Evolutionary conservation across 768 basidiomycete genomes (phyloP).

Genomic region (Mrakia hoshinonis): DNA sequence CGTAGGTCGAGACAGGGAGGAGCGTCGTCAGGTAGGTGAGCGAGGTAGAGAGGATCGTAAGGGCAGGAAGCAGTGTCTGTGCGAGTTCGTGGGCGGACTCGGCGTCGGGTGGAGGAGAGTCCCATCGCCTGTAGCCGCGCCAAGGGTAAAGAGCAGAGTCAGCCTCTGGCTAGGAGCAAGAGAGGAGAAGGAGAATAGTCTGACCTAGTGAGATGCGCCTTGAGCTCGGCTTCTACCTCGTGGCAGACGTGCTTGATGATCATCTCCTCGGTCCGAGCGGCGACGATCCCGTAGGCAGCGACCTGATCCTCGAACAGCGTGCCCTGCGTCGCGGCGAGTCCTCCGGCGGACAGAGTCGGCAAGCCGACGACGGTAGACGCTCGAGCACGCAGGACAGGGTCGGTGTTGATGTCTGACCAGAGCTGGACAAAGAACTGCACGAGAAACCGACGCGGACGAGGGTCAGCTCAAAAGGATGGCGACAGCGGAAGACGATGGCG

Average conservation of each 20-base stretch:
- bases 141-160: not conserved
- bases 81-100: slow-evolving; percentile 47
- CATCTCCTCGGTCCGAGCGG: slow-evolving; percentile 74
- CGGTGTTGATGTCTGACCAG: slow-evolving; percentile 45
- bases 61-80: slow-evolving; percentile 61
- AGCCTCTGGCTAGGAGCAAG: not conserved
- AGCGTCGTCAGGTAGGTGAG: slow-evolving; percentile 58
- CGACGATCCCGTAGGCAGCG: slow-evolving; percentile 54
- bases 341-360: slow-evolving; percentile 44
- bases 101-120: slow-evolving; percentile 37
- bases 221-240: slow-evolving; percentile 70
- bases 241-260: slow-evolving; percentile 69
- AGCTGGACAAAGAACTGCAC: slow-evolving; percentile 83
- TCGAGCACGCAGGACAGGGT: slow-evolving; percentile 46
- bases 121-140: slow-evolving; percentile 39
- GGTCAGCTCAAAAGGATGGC: not conserved
- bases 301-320: slow-evolving; percentile 74
- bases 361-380: slow-evolving; percentile 49
- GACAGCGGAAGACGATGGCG: not conserved
- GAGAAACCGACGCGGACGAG: not conserved
- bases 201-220: slow-evolving; percentile 57
- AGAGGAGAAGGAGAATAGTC: slow-evolving; percentile 40
- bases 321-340: slow-evolving; percentile 43
- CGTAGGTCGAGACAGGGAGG: slow-evolving; percentile 50
- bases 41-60: slow-evolving; percentile 73